Evolutionary conservation across 768 basidiomycete genomes (phyloP).

Genomic region (Tricholoma sp.): DNA sequence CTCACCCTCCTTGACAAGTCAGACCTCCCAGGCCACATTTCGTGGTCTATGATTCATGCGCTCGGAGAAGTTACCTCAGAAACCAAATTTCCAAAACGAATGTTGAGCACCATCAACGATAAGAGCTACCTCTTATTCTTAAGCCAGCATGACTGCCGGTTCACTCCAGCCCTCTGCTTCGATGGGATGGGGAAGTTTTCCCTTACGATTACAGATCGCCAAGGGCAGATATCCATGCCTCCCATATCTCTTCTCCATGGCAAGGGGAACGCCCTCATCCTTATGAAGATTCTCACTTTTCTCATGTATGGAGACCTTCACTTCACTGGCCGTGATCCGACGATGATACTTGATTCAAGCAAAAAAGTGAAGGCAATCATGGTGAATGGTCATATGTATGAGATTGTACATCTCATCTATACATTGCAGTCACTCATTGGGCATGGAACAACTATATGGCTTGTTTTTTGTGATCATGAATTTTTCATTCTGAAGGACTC

Average conservation of each 20-base stretch:
- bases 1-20: not conserved
- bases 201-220: no score
- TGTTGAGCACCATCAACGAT: not conserved
- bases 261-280: not conserved
- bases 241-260: not conserved
- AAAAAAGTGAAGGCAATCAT: not conserved
- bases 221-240: no score
- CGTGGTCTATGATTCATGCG: not conserved
- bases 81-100: not conserved
- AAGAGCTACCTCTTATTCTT: not conserved
- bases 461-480: not conserved
- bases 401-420: not conserved
- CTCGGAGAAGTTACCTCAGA: not conserved
- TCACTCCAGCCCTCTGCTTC: not conserved
- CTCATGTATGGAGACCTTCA: not conserved
- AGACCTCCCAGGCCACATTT: not conserved
- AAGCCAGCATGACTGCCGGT: not conserved
- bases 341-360: not conserved
- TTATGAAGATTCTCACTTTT: not conserved
- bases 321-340: not conserved
- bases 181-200: not conserved
- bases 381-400: not conserved
- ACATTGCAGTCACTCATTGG: not conserved
- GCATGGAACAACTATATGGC: not conserved
- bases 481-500: not conserved